Conservation (phyloP, 139 green algal species). For the Chlamydomonas sp. region DNA sequence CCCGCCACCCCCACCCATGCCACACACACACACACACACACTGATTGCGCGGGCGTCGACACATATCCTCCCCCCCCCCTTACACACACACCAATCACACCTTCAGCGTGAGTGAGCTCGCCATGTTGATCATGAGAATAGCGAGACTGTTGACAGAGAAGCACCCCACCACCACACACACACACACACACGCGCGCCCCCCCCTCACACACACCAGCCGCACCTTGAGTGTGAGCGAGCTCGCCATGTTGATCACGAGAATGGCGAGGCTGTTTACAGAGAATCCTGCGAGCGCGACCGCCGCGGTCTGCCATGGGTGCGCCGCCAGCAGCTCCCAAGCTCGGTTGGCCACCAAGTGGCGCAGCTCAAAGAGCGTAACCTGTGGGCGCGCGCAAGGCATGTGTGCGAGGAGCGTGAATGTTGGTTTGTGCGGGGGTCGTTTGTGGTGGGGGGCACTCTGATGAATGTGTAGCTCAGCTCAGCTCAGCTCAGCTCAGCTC, state of each 20-base stretch:
- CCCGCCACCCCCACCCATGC: neutral
- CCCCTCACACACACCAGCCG: too few relatives aligned
- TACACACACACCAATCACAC: neutral
- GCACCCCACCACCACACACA: too few relatives aligned
- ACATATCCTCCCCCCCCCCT: neutral
- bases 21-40: too few relatives aligned
- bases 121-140: too few relatives aligned
- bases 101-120: neutral
- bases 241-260: slow-evolving; percentile 63
- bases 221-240: slow-evolving; percentile 71
- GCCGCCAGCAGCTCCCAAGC: neutral
- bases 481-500: too few relatives aligned
- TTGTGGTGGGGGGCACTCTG: neutral
- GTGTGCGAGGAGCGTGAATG: neutral
- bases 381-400: slow-evolving; percentile 10
- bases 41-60: too few relatives aligned
- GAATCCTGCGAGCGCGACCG: slow-evolving; percentile 64
- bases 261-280: slow-evolving; percentile 67
- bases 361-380: slow-evolving; percentile 18
- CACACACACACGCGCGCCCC: too few relatives aligned
- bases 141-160: too few relatives aligned
- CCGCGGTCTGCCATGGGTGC: slow-evolving; percentile 35
- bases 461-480: too few relatives aligned
- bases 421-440: neutral
- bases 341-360: neutral